Conservation (phyloP, 192 early-diverging fungal species). For the Coemansia sp. region DNA sequence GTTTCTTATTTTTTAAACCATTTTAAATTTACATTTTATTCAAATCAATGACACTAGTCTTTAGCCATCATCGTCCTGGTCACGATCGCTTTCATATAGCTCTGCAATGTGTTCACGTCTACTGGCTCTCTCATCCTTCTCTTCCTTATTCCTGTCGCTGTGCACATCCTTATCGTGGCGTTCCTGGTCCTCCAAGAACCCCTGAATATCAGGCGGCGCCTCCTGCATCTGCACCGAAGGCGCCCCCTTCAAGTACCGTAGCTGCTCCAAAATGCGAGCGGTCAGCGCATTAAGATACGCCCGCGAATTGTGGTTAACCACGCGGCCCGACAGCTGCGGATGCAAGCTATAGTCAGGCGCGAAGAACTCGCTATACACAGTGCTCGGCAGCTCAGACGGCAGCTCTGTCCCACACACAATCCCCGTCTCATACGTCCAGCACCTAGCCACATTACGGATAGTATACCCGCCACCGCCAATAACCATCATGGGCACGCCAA, state of each 20-base stretch:
- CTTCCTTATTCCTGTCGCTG: slow-evolving; percentile 19
- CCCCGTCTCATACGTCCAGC: slow-evolving; percentile 95
- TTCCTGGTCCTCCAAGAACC: slow-evolving; percentile 48
- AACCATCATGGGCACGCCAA: slow-evolving; percentile 87
- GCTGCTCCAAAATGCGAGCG: slow-evolving; percentile 78
- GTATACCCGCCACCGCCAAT: slow-evolving; percentile 98
- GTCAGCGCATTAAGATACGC: slow-evolving; percentile 76
- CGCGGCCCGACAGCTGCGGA: slow-evolving; percentile 72
- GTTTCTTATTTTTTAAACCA: slow-evolving; percentile 1
- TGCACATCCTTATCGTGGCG: slow-evolving; percentile 19
- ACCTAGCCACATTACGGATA: slow-evolving; percentile 92
- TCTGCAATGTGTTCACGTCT: slow-evolving; percentile 37
- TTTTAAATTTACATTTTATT: slow-evolving; percentile 16
- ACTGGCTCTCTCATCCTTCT: slow-evolving; percentile 23
- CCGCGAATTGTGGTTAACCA: slow-evolving; percentile 88
- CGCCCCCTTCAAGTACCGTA: slow-evolving; percentile 81
- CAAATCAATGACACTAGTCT: background rate
- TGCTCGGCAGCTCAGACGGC: slow-evolving; percentile 71
- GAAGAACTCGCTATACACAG: slow-evolving; percentile 78
- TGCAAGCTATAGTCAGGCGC: slow-evolving; percentile 89
- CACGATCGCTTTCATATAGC: slow-evolving; percentile 48
- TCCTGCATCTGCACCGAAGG: slow-evolving; percentile 97
- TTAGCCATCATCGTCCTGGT: slow-evolving; percentile 32
- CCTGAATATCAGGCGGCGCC: slow-evolving; percentile 62
- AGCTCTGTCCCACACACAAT: slow-evolving; percentile 78